phyloP scores from a whole-genome alignment of 352 stramenopile genomes.

The Globisporangium megalacanthum region DNA sequence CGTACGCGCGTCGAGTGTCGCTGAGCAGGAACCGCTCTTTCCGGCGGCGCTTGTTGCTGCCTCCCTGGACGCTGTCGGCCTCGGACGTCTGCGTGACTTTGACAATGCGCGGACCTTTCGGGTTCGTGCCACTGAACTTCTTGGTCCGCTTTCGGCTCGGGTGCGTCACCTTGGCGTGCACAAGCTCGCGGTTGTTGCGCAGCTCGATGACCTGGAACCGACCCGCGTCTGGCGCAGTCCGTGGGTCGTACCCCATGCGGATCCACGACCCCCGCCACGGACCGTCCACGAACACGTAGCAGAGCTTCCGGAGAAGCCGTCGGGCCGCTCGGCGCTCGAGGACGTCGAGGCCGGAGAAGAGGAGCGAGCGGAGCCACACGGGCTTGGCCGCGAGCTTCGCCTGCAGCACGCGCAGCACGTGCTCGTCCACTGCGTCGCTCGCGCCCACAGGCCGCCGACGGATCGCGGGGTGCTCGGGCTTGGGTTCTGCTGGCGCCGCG shows the following conservation, averaged over 20 bases:
- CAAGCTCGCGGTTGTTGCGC: slow-evolving; percentile 74
- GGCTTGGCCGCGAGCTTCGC: slow-evolving; percentile 59
- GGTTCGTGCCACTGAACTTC: slow-evolving; percentile 51
- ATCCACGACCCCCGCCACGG: slow-evolving; percentile 81
- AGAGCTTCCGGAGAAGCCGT: slow-evolving; percentile 59
- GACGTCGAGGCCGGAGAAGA: slow-evolving; percentile 61
- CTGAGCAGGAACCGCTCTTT: slow-evolving; percentile 64
- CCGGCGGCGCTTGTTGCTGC: slow-evolving; percentile 44
- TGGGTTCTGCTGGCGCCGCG: slow-evolving; percentile 36
- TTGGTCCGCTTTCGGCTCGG: slow-evolving; percentile 60
- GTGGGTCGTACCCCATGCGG: slow-evolving; percentile 75
- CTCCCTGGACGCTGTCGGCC: slow-evolving; percentile 45
- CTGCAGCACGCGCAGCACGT: slow-evolving; percentile 53
- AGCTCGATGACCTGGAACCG: slow-evolving; percentile 76
- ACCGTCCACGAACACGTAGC: slow-evolving; percentile 81
- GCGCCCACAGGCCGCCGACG: slow-evolving; percentile 45
- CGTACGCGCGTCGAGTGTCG: slow-evolving; percentile 52
- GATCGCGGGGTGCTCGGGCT: slow-evolving; percentile 42
- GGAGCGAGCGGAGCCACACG: slow-evolving; percentile 64
- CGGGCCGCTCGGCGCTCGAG: slow-evolving; percentile 57
- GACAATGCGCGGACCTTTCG: slow-evolving; percentile 60
- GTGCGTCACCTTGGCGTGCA: slow-evolving; percentile 74
- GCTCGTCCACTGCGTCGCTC: slow-evolving; percentile 50
- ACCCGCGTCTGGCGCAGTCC: slow-evolving; percentile 33
- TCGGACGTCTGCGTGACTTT: slow-evolving; percentile 73